Evolutionary conservation across 1,284 basidiomycete genomes (phyloP).

Genomic region (Neonothopanus nambi): DNA sequence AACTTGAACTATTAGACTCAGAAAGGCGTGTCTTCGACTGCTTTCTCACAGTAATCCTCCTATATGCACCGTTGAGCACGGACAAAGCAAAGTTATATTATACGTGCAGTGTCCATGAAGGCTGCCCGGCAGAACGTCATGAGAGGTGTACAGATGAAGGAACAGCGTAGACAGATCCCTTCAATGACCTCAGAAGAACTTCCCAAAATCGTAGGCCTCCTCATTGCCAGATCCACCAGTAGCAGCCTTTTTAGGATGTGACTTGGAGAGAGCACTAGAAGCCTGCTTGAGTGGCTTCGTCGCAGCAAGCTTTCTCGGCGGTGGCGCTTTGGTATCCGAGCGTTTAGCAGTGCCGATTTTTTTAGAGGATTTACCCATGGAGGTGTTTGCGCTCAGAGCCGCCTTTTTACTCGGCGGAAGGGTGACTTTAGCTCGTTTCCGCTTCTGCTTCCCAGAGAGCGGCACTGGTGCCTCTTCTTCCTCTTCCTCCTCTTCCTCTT

Average conservation of each 20-base stretch:
- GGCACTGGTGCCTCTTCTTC: constrained; percentile 30
- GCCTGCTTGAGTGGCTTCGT: background rate
- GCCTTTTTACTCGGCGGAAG: constrained; percentile 52
- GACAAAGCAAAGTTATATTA: background rate
- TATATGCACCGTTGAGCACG: no score
- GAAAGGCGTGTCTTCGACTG: background rate
- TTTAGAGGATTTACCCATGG: background rate
- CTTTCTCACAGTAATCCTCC: no score
- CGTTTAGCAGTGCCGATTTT: background rate
- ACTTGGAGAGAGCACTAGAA: no score
- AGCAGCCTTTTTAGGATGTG: constrained; percentile 11
- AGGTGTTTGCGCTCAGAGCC: constrained; percentile 29
- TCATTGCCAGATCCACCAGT: constrained; percentile 23
- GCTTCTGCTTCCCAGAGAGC: constrained; percentile 48
- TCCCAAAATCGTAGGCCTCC: constrained; percentile 55
- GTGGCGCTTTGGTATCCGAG: constrained; percentile 10
- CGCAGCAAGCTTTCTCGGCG: background rate
- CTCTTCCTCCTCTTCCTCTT: constrained; percentile 24
- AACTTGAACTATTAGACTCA: no score
- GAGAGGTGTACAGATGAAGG: background rate
- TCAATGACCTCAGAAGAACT: constrained; percentile 44
- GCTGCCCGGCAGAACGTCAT: background rate
- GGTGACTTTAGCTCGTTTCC: constrained; percentile 38
- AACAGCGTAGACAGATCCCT: no score
- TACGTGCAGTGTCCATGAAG: background rate